phyloP scores from a whole-genome alignment of 139 green algal species.

The Spirogloea muscicola region DNA sequence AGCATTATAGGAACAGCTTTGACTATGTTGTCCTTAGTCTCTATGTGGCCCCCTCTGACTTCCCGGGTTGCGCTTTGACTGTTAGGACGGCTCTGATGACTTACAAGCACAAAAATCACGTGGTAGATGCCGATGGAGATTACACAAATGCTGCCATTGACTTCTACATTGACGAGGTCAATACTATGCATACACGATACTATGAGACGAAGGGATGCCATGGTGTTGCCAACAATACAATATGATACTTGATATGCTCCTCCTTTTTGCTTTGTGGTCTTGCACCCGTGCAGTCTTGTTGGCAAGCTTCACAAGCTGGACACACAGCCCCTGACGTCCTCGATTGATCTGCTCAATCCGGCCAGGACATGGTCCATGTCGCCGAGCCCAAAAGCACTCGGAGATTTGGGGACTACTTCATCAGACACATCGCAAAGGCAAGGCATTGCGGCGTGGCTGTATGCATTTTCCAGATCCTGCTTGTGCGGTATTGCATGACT shows the following conservation, averaged over 20 bases:
- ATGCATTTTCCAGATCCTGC: no score
- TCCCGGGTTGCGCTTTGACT: not conserved
- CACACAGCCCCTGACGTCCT: no score
- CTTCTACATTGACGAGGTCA: constrained; percentile 69
- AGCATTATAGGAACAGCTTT: constrained; percentile 24
- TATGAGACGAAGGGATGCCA: not conserved
- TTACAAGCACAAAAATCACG: constrained; percentile 37
- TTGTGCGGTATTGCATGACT: no score
- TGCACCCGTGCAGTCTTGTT: not conserved
- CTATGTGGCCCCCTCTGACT: not conserved
- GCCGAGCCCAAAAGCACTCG: constrained; percentile 12
- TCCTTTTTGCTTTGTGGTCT: not conserved
- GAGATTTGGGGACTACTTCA: constrained; percentile 45
- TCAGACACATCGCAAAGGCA: constrained; percentile 43
- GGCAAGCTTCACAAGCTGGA: not conserved
- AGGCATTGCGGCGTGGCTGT: no score
- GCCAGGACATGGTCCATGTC: constrained; percentile 45
- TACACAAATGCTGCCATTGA: constrained; percentile 61
- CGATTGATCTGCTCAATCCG: no score
- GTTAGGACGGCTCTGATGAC: constrained; percentile 27
- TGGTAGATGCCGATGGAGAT: constrained; percentile 20
- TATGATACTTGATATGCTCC: not conserved
- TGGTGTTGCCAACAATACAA: not conserved
- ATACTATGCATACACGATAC: no score
- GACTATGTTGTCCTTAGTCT: not conserved